Evolutionary conservation across 2,329 filamentous ascomycete genomes (phyloP), one percentile per base, ranked within the genome.

Genomic region (Exophiala sp.): DNA sequence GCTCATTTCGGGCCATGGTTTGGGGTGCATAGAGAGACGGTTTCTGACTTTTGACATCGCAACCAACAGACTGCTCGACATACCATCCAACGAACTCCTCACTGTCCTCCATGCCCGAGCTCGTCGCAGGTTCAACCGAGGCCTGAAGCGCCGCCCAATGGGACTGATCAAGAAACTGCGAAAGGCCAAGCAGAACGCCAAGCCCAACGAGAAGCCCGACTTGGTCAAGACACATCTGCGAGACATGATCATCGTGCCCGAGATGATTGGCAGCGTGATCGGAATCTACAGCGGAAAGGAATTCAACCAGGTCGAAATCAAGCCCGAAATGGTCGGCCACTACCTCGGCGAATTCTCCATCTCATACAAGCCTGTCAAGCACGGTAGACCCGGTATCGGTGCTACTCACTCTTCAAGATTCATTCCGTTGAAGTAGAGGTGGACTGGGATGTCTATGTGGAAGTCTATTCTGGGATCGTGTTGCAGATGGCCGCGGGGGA

Each of bases 251-350:
- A 85, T 98, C 71, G 93, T 98, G 66, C 93, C 93, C 68, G 93
- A 98, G 83, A 97, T 98, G 93, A 98, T 98, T 72, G 93, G 93
- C 69, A 87, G 81, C 76, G 91, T 98, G 69, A 86, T 98, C 69
- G 93, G 90, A 73, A 93, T 98, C 81, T 98, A 98, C 87, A 95
- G 88, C 64, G 93, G 93, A 73, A 98, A 98, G 86, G 90, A 97
- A 78, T 98, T 98, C 87, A 98, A 98, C 86, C 91, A 96, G 83
- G 90, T 98, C 68, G 93, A 98, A 78, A 93, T 98, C 80, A 96
- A 96, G 85, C 93, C 93, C 67, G 93, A 98, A 83, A 98, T 98
- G 93, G 93, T 98, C 76, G 93, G 93, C 74, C 91, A 97, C 82
- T 96, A 96, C 82, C 82, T 98, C 64, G 93, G 81, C 70, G 93